Evolutionary conservation across 306 rosid species (phyloP).

Genomic region (Coriaria nepalensis): DNA sequence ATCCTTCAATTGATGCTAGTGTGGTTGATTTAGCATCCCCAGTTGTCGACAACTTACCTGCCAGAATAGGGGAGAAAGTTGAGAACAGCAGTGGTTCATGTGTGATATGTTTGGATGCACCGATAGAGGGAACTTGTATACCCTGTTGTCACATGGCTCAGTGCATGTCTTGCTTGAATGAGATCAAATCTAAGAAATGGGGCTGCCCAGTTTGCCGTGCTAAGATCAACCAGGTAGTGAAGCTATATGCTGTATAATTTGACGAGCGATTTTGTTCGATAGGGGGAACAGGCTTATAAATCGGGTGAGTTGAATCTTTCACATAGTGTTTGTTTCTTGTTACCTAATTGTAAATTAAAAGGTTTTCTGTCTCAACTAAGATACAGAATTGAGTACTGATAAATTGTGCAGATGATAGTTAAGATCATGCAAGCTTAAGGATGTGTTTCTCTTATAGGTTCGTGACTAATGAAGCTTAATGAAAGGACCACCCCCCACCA

Average conservation of each 20-base stretch:
- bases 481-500: too few relatives aligned
- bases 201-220: constrained; percentile 97
- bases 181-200: constrained; percentile 80
- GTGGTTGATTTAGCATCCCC: constrained; percentile 39
- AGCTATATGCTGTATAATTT: constrained; percentile 64
- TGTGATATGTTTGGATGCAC: constrained; percentile 90
- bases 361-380: too few relatives aligned
- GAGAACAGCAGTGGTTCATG: constrained; percentile 50
- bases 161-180: constrained; percentile 91
- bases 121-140: constrained; percentile 92
- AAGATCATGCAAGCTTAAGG: too few relatives aligned
- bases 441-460: too few relatives aligned
- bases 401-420: too few relatives aligned
- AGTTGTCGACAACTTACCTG: constrained; percentile 19
- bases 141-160: constrained; percentile 99
- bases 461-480: too few relatives aligned
- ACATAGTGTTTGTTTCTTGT: too few relatives aligned
- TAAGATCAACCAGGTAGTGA: constrained; percentile 66
- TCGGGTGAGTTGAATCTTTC: too few relatives aligned
- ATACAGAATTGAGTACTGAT: too few relatives aligned
- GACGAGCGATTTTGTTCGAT: not conserved
- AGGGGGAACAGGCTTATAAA: too few relatives aligned
- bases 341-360: too few relatives aligned
- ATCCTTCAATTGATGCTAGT: constrained; percentile 67
- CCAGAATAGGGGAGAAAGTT: constrained; percentile 19